These are phyloP conservation scores for Pestalotiopsis sp. DNA, from an alignment of 2,329 filamentous ascomycete species.

Conservation along the genomic window DNA sequence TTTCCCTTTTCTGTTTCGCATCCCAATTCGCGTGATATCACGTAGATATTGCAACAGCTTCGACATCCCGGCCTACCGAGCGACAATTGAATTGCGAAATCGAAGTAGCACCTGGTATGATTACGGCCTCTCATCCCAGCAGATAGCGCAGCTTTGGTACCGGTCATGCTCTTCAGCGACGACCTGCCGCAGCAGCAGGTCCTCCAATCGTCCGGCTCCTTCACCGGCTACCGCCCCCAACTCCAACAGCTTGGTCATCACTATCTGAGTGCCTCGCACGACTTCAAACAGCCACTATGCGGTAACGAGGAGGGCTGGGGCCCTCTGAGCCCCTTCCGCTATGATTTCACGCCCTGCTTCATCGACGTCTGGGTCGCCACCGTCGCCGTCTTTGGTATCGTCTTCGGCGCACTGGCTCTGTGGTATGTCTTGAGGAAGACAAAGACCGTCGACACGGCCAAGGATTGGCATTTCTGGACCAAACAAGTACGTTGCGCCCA, in stretches of 20 bases:
- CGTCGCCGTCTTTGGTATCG: constrained; percentile 77
- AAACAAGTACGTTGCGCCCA: constrained; percentile 70
- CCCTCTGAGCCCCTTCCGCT: constrained; percentile 81
- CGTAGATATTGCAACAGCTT: constrained; percentile 18
- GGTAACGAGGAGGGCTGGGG: constrained; percentile 94
- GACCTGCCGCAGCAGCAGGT: constrained; percentile 44
- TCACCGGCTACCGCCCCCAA: constrained; percentile 57
- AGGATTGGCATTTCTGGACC: constrained; percentile 90
- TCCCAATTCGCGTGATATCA: constrained; percentile 21
- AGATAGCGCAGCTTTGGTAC: constrained; percentile 16
- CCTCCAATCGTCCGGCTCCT: constrained; percentile 60
- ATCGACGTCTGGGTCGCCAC: constrained; percentile 85
- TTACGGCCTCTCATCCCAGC: constrained; percentile 22
- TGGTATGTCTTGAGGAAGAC: constrained; percentile 78
- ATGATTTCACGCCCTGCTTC: constrained; percentile 97
- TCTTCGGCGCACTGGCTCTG: constrained; percentile 76
- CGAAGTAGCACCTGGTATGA: constrained; percentile 28
- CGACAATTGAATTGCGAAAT: constrained; percentile 30
- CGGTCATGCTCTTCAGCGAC: constrained; percentile 41
- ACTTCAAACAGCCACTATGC: constrained; percentile 74
- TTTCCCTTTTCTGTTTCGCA: not conserved
- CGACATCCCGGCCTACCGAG: constrained; percentile 6
- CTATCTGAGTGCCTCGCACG: constrained; percentile 59
- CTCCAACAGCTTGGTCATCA: constrained; percentile 53
- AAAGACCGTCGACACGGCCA: constrained; percentile 66